Evolutionary conservation across 2,329 filamentous ascomycete species (phyloP).

Genomic region (Colletotrichum filicis): DNA sequence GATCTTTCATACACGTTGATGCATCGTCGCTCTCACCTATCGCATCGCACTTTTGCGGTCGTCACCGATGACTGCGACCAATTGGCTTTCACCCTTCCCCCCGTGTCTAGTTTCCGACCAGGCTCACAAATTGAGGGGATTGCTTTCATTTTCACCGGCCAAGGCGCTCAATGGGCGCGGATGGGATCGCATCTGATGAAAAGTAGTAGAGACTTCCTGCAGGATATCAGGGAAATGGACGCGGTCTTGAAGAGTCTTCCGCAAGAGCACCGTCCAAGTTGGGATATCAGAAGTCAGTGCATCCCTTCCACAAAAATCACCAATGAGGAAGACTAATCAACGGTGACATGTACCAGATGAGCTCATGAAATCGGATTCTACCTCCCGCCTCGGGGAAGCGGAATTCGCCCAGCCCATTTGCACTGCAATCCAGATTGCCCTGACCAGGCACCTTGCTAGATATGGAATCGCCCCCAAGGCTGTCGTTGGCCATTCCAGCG

Average conservation of each 20-base stretch:
- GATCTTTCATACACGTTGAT: slow-evolving; percentile 45
- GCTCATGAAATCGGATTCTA: slow-evolving; percentile 13
- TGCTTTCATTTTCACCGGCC: slow-evolving; percentile 54
- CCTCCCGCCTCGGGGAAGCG: slow-evolving; percentile 35
- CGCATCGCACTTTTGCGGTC: slow-evolving; percentile 39
- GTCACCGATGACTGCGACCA: slow-evolving; percentile 35
- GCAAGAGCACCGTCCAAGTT: slow-evolving; percentile 37
- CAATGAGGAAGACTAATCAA: neutral
- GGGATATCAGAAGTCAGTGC: slow-evolving; percentile 36
- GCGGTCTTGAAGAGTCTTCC: slow-evolving; percentile 38
- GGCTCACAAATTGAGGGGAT: slow-evolving; percentile 23
- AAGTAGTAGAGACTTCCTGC: slow-evolving; percentile 10
- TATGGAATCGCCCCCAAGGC: slow-evolving; percentile 43
- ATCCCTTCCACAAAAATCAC: too few relatives aligned
- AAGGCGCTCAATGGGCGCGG: slow-evolving; percentile 56
- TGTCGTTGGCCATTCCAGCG: slow-evolving; percentile 51
- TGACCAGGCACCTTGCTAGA: slow-evolving; percentile 48
- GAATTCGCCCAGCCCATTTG: slow-evolving; percentile 59
- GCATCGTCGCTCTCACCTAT: slow-evolving; percentile 41
- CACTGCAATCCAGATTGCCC: slow-evolving; percentile 63
- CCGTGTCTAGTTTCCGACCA: slow-evolving; percentile 12
- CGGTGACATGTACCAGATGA: neutral
- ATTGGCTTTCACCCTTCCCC: slow-evolving; percentile 37
- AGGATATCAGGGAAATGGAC: slow-evolving; percentile 30
- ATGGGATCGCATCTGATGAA: slow-evolving; percentile 49